Conservation (phyloP, 208 protist genomes). For the Herpetomonas tarakana region DNA sequence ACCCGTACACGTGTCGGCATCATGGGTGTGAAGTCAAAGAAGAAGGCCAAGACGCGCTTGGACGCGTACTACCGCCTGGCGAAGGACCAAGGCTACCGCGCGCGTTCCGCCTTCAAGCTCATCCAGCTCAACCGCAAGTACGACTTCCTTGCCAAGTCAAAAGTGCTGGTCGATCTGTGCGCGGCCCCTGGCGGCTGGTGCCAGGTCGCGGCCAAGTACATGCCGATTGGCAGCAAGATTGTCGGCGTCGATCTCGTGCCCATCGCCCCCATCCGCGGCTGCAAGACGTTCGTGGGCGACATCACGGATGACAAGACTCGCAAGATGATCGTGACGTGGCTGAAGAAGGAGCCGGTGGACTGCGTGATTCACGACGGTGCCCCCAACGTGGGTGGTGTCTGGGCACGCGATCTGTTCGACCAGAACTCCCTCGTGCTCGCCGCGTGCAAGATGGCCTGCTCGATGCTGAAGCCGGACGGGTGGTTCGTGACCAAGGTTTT, state of each 20-base stretch:
- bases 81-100: conserved; percentile 98
- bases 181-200: conserved; percentile 98
- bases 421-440: conserved; percentile 96
- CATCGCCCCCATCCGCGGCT: conserved; percentile 97
- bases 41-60: conserved; percentile 90
- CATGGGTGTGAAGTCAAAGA: conserved; percentile 91
- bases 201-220: conserved; percentile 95
- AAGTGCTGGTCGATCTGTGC: conserved; percentile 94
- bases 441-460: conserved; percentile 95
- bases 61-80: conserved; percentile 98
- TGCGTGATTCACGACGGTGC: conserved; percentile 99
- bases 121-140: conserved; percentile 99
- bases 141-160: conserved; percentile 95
- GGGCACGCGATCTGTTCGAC: conserved; percentile 98
- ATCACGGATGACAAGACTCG: conserved; percentile 98
- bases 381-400: conserved; percentile 98
- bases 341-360: conserved; percentile 94
- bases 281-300: conserved; percentile 96
- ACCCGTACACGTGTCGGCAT: not conserved
- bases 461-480: conserved; percentile 91
- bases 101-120: conserved; percentile 99
- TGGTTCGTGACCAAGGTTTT: conserved; percentile 99
- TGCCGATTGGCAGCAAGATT: conserved; percentile 95
- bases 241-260: conserved; percentile 98
- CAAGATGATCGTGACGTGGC: conserved; percentile 89